phyloP scores from a whole-genome alignment of 176 grass and related monocot species.

The Rhynchospora tenuis region DNA sequence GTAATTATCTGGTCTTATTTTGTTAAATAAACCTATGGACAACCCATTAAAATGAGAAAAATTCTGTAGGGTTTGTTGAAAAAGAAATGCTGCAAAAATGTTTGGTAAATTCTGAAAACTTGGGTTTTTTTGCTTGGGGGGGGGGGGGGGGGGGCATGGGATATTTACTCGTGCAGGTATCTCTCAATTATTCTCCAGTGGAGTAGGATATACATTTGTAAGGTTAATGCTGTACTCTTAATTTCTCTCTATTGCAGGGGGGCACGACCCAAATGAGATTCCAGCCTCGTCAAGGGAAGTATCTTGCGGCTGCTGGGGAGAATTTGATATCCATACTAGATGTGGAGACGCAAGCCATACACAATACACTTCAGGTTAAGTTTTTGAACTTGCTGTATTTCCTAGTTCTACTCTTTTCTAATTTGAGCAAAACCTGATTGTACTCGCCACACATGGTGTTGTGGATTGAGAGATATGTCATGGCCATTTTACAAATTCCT shows the following conservation, averaged over 20 bases:
- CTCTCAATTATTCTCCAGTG: neutral
- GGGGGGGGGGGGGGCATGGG: neutral
- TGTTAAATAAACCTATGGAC: neutral
- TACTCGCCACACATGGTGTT: neutral
- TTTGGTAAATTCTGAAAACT: neutral
- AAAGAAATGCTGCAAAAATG: neutral
- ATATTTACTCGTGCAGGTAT: neutral
- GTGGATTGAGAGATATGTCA: neutral
- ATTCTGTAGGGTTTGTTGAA: neutral
- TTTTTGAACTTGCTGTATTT: conserved; percentile 4
- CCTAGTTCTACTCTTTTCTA: neutral
- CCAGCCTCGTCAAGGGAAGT: conserved; percentile 78
- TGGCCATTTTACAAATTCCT: neutral
- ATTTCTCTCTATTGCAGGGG: conserved; percentile 30
- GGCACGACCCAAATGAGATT: conserved; percentile 96
- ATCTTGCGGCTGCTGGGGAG: conserved; percentile 86
- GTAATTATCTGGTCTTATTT: conserved; percentile 12
- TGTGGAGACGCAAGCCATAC: conserved; percentile 50
- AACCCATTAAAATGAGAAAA: neutral
- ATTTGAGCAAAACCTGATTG: neutral
- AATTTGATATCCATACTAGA: conserved; percentile 82
- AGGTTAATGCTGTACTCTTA: neutral
- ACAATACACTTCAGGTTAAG: conserved; percentile 56
- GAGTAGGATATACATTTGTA: neutral
- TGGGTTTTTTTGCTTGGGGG: too few relatives aligned